phyloP scores from a whole-genome alignment of 169 alveolate genomes.

The Plasmodium falciparum region DNA sequence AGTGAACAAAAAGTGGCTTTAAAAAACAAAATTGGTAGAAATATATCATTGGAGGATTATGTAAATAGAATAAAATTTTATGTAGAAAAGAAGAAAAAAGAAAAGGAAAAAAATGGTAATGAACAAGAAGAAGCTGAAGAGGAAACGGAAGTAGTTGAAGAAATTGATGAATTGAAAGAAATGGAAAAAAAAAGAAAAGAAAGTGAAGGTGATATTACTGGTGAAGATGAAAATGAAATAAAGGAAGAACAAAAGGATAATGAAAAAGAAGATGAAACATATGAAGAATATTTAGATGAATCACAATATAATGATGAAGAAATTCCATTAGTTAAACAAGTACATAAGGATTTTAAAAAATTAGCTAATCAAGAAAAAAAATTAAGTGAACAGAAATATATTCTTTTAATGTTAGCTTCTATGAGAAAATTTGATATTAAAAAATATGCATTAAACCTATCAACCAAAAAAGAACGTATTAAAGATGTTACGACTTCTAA shows the following conservation, averaged over 20 bases:
- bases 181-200: not conserved
- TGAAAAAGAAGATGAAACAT: not conserved
- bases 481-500: conserved; percentile 19
- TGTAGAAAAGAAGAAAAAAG: conserved; percentile 22
- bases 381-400: conserved; percentile 21
- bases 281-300: conserved; percentile 1
- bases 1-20: conserved; percentile 29
- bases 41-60: conserved; percentile 37
- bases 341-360: conserved; percentile 12
- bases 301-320: not conserved
- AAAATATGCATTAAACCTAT: conserved; percentile 47
- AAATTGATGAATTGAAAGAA: not conserved
- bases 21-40: conserved; percentile 44
- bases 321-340: conserved; percentile 15
- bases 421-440: conserved; percentile 23
- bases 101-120: conserved; percentile 3
- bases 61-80: conserved; percentile 18
- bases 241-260: conserved; percentile 3
- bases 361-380: conserved; percentile 23
- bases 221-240: conserved; percentile 15
- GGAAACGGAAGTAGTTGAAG: not conserved
- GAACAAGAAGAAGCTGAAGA: not conserved
- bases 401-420: conserved; percentile 41
- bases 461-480: conserved; percentile 23
- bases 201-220: conserved; percentile 3